Evolutionary conservation across 345 rosid species (phyloP), one percentile per base, ranked within the genome.

Genomic region (Eucalyptus pauciflora): DNA sequence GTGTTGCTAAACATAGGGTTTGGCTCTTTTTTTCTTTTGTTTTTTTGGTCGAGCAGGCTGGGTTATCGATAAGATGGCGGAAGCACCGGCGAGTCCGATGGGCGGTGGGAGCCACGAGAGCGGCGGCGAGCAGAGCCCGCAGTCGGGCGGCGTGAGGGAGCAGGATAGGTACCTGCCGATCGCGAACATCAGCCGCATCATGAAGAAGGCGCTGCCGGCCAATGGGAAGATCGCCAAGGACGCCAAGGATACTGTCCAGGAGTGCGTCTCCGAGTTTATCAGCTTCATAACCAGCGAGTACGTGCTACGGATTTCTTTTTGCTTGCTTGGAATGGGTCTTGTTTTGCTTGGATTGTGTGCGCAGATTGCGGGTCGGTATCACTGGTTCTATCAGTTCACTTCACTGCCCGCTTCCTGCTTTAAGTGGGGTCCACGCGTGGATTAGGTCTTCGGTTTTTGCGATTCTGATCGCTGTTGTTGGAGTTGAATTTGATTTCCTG

Each of bases 231-330:
- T 97, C 33, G 98, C 99, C 41, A 98, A 98, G 94, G 99, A 97
- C 50, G 98, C 98, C 27, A 98, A 98, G 90, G 99, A 98, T 92
- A 97, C 96, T 90, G 96, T 98, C 25, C 99, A 98, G 93, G 99
- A 98, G 88, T 98, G 99, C 87, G 98, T 98, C 64, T 98, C 99
- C 20, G 98, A 98, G 92, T 97, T 98, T 90, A 98, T 98, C 91
- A 96, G 98, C 94, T 98, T 98, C 93, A 90, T 98, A 91, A 98
- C 99, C 88, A 97, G 98, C 99, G 99, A 98, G 99, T 98, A 92
- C 50, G 96, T 49, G 50, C 46, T 76, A 10, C 29, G 2, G 46
- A 51, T 50, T 50, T 51, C 45, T 45, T 10, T 50, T 51, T 51
- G 56, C 45, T 51, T 33, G 56, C 15, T 31, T 86, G 54, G 25